Percentiles rank a stretch among this genome's conserved stretches.
These are phyloP conservation scores for Plantago ovata DNA, from an alignment of 257 asterid genomes.

Conservation along the genomic window DNA sequence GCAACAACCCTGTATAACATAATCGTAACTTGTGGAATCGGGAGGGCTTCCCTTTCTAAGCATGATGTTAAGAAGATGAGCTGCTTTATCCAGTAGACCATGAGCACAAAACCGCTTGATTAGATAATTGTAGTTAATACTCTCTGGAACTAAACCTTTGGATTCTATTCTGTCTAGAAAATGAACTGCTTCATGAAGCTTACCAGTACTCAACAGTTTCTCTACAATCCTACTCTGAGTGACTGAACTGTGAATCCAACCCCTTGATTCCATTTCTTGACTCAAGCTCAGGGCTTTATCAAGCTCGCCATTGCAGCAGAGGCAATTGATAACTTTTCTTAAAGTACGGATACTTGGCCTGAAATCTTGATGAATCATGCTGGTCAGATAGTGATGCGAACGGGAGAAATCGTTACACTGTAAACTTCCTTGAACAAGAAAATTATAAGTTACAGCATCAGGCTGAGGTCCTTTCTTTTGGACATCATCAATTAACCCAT, in stretches of 20 bases:
- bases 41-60: slow-evolving; percentile 45
- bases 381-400: slow-evolving; percentile 37
- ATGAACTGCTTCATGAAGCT: slow-evolving; percentile 41
- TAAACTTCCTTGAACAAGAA: slow-evolving; percentile 44
- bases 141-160: slow-evolving; percentile 38
- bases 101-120: slow-evolving; percentile 60
- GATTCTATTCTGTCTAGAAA: slow-evolving; percentile 46
- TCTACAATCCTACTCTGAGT: slow-evolving; percentile 47
- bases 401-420: slow-evolving; percentile 30
- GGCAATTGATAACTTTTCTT: slow-evolving; percentile 40
- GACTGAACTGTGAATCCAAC: slow-evolving; percentile 53
- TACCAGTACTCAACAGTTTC: slow-evolving; percentile 34
- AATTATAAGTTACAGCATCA: slow-evolving; percentile 53
- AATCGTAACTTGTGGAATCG: slow-evolving; percentile 53
- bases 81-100: slow-evolving; percentile 50
- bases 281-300: slow-evolving; percentile 55
- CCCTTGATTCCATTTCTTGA: slow-evolving; percentile 57
- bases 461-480: slow-evolving; percentile 38
- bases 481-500: slow-evolving; percentile 32
- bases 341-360: slow-evolving; percentile 63
- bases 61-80: slow-evolving; percentile 60
- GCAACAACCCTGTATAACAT: slow-evolving; percentile 47
- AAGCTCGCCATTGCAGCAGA: slow-evolving; percentile 38
- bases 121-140: slow-evolving; percentile 40
- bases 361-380: slow-evolving; percentile 51